Evolutionary conservation across 345 rosid species (phyloP).

Genomic region (Angophora floribunda): DNA sequence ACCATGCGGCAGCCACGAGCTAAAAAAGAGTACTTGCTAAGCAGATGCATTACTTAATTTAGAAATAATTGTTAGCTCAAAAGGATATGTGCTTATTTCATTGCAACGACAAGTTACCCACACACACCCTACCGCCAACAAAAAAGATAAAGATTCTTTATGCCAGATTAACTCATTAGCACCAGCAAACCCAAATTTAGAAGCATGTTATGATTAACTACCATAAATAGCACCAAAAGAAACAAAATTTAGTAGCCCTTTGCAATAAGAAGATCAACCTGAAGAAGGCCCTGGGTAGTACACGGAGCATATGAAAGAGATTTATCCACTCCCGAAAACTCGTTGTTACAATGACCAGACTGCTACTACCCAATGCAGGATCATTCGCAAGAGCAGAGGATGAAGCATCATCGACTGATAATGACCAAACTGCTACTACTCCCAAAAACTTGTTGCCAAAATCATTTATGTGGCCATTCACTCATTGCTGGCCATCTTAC

Average conservation of each 20-base stretch:
- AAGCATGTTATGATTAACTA: neutral
- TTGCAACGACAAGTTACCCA: neutral
- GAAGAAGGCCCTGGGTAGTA: conserved; percentile 93
- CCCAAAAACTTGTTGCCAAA: too few relatives aligned
- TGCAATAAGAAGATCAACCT: conserved; percentile 32
- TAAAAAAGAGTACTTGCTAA: neutral
- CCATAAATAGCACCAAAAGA: neutral
- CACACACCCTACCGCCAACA: neutral
- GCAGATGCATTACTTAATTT: neutral
- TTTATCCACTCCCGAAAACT: conserved; percentile 74
- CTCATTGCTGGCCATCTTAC: neutral
- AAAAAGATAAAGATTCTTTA: neutral
- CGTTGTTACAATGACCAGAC: conserved; percentile 66
- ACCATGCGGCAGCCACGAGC: neutral
- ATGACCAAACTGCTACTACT: too few relatives aligned
- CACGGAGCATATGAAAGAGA: conserved; percentile 44
- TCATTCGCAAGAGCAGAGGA: too few relatives aligned
- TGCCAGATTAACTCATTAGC: neutral
- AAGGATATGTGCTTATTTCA: neutral
- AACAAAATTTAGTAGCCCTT: neutral
- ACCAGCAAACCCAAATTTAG: neutral
- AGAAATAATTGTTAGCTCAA: neutral
- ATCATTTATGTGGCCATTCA: neutral
- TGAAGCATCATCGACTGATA: too few relatives aligned
- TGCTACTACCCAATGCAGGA: too few relatives aligned